phyloP scores from a whole-genome alignment of 768 basidiomycete species.

The Mycena leptocephala region DNA sequence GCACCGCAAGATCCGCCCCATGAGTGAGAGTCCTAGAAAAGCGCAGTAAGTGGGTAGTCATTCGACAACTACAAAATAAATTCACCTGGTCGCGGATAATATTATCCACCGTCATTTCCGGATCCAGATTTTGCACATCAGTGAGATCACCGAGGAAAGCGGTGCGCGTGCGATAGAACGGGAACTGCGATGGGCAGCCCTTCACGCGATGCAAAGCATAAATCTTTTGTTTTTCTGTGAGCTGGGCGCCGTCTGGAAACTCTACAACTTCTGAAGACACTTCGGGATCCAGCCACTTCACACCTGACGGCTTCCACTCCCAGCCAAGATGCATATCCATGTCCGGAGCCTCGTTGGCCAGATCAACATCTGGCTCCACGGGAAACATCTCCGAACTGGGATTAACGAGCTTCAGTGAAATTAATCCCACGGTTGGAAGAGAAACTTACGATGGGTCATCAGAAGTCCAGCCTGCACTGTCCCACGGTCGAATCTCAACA shows the following conservation, averaged over 20 bases:
- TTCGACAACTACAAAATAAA: not conserved
- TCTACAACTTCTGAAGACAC: constrained; percentile 13
- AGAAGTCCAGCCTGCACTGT: not conserved
- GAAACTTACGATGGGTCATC: constrained; percentile 14
- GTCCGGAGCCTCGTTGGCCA: constrained; percentile 4
- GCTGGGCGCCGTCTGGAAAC: not conserved
- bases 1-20: not conserved
- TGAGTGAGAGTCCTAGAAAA: constrained; percentile 18
- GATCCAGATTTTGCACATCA: not conserved
- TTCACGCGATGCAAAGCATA: constrained; percentile 12
- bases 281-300: not conserved
- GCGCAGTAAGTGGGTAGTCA: not conserved
- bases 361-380: not conserved
- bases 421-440: not conserved
- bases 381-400: not conserved
- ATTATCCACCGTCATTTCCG: constrained; percentile 5
- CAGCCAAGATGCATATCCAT: constrained; percentile 13
- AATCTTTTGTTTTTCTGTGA: constrained; percentile 8
- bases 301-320: constrained; percentile 6
- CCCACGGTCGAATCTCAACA: constrained; percentile 12
- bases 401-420: not conserved
- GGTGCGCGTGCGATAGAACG: not conserved
- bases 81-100: constrained; percentile 15
- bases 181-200: not conserved
- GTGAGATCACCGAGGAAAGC: constrained; percentile 15